Conservation (phyloP, 768 basidiomycete species). For the Tylopilus subfusipes region DNA sequence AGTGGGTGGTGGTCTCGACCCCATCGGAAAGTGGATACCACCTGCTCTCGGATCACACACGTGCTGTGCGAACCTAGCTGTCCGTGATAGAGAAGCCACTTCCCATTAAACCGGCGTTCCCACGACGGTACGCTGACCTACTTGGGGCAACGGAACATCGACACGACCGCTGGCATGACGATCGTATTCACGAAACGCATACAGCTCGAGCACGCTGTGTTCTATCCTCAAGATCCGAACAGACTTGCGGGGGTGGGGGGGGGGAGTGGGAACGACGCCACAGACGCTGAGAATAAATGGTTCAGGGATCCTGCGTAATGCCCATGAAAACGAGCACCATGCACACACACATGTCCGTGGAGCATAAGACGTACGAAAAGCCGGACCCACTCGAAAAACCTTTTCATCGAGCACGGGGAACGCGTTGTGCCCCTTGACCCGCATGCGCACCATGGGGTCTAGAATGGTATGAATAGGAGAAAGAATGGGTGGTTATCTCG, state of each 20-base stretch:
- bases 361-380: neutral
- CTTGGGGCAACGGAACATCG: too few relatives aligned
- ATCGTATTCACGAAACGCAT: too few relatives aligned
- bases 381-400: neutral
- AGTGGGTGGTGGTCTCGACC: neutral
- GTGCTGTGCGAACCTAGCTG: too few relatives aligned
- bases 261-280: neutral
- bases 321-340: too few relatives aligned
- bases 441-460: too few relatives aligned
- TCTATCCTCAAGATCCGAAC: neutral
- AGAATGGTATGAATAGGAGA: neutral
- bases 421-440: too few relatives aligned
- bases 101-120: neutral
- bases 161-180: too few relatives aligned
- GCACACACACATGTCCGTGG: neutral
- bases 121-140: neutral
- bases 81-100: too few relatives aligned
- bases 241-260: neutral
- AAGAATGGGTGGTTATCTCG: too few relatives aligned
- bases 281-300: neutral
- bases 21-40: neutral
- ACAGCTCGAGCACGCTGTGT: neutral
- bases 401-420: neutral
- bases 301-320: neutral
- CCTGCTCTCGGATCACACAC: neutral